These are phyloP conservation scores for Drosera capensis DNA, from an alignment of 148 eudicot genomes.

Conservation along the genomic window DNA sequence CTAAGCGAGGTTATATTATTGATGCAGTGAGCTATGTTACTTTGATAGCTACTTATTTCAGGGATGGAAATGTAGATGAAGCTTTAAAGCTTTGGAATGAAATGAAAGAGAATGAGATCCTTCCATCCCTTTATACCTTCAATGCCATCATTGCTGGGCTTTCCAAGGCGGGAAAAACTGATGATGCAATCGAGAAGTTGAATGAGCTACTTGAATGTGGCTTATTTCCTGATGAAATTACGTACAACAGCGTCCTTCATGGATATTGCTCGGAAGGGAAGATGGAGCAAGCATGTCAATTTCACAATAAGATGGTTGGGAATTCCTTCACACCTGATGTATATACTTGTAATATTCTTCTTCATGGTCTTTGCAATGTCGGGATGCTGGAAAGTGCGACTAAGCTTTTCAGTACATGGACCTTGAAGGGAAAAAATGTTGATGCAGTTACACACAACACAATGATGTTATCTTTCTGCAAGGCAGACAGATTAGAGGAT, in stretches of 20 bases:
- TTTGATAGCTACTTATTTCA: constrained; percentile 46
- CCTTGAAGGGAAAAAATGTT: constrained; percentile 45
- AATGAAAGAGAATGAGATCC: constrained; percentile 48
- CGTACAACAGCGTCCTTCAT: constrained; percentile 69
- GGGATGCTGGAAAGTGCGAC: constrained; percentile 74
- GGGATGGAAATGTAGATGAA: constrained; percentile 30
- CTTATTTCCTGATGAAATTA: constrained; percentile 57
- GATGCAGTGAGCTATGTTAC: constrained; percentile 79
- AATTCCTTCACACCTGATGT: constrained; percentile 56
- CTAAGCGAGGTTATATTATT: constrained; percentile 47
- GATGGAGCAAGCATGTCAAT: constrained; percentile 70
- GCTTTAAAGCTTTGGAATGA: constrained; percentile 70
- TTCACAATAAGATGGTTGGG: constrained; percentile 68
- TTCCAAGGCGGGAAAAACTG: constrained; percentile 58
- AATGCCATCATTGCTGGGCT: constrained; percentile 65
- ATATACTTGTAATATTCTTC: constrained; percentile 69
- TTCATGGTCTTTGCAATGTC: constrained; percentile 59
- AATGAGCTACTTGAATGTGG: constrained; percentile 68
- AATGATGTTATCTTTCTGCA: constrained; percentile 51
- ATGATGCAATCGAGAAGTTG: constrained; percentile 43
- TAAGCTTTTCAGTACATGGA: constrained; percentile 55
- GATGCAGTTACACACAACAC: constrained; percentile 74
- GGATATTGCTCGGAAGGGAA: constrained; percentile 80
- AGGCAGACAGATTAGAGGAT: constrained; percentile 52
- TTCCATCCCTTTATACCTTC: constrained; percentile 58